A percentile compares a stretch with the other conserved stretches of the same genome.
Evolutionary conservation across 176 grass and related monocot genomes (phyloP).

Genomic region (Triticum aestivum): IWGSC_CS_RefSeq_v2.1 NC_057801.1:461832332-461832831

Average conservation of each 20-base stretch:
- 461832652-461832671: not conserved
- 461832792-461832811: not conserved
- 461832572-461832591: not conserved
- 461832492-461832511: not conserved
- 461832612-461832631: not conserved
- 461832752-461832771: not conserved
- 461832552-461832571: no score
- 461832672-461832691: not conserved
- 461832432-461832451: not conserved
- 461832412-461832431: not conserved
- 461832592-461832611: conserved; percentile 1
- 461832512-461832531: not conserved
- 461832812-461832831: not conserved
- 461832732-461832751: not conserved
- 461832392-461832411: not conserved
- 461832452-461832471: not conserved
- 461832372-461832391: not conserved
- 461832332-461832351: not conserved
- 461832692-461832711: not conserved
- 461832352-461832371: not conserved
- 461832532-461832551: not conserved
- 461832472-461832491: not conserved
- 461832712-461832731: conserved; percentile 4
- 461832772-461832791: no score
- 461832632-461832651: not conserved